Evolutionary conservation across 202 grass and related monocot genomes (phyloP), one percentile per base, ranked within the genome.

Genomic region (Zizania palustris): DNA sequence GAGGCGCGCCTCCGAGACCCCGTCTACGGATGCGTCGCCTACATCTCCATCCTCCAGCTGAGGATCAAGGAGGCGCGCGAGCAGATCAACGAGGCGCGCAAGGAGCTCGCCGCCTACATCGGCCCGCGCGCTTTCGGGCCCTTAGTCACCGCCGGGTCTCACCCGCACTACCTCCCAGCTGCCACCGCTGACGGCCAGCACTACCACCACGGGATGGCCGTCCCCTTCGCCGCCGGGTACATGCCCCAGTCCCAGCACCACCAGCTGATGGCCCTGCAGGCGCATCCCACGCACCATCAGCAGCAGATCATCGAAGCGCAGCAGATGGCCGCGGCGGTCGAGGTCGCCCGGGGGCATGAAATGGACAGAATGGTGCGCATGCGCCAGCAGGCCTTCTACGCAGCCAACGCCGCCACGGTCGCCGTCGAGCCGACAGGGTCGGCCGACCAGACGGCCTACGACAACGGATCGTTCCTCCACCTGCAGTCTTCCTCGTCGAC

Each of bases 11-110:
- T 96, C 9, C 88, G 53, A 3, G 89, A 99, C 81, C 96, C 96
- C n/a, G 90, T 99, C 67, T 86, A 93, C 76, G 96, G 96, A n/a
- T 99, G 96, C 74, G 89, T 96, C 63, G 81, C 90, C 5, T 87
- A 93, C 75, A 96, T 99, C 81, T 87, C 83, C 33, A 3, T 87
- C 34, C 96, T 99, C 20, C 90, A 96, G 80, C n/a, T 58, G 55
- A 80, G 48, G 77, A 91, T 99, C 90, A 85, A 62, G 78, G 37
- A 93, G 85, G 60, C 75, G 0, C 81, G 87, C 66, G 70, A 83
- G 10, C 71, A 99, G 44, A 80, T 93, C 75, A 44, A 8, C 19
- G 59, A 56, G 28, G 88, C 96, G 0, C 89, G 85, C 74, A 93
- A 93, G 87, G 96, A 99, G 55, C 92, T 99, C 16, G 58, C 88